These are phyloP conservation scores for Sporothrix luriei DNA, from an alignment of 2,329 filamentous ascomycete genomes.

Conservation along the genomic window DNA sequence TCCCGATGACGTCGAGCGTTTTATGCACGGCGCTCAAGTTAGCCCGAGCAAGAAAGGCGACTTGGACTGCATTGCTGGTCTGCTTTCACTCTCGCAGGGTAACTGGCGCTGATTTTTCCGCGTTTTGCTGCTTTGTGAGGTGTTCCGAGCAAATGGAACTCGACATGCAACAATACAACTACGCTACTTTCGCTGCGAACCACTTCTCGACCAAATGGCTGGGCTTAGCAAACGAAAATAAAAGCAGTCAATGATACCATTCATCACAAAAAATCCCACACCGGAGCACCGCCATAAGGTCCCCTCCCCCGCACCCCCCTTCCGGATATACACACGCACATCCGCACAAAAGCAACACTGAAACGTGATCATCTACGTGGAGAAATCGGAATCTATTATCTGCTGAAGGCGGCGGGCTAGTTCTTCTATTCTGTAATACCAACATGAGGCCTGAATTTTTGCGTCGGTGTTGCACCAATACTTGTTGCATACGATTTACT, in stretches of 20 bases:
- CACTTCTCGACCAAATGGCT: not conserved
- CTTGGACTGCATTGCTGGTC: conserved; percentile 84
- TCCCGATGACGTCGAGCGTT: conserved; percentile 69
- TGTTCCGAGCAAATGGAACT: not conserved
- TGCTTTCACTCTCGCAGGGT: conserved; percentile 87
- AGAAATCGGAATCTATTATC: conserved; percentile 1
- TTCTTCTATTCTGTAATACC: conserved; percentile 10
- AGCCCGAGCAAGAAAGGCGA: conserved; percentile 76
- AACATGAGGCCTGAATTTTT: conserved; percentile 16
- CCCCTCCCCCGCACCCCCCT: too few relatives aligned
- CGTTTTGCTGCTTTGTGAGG: not conserved
- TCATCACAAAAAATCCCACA: not conserved
- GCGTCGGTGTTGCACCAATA: not conserved
- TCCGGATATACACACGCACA: not conserved
- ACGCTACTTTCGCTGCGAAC: not conserved
- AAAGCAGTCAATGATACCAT: not conserved
- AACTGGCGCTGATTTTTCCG: conserved; percentile 68
- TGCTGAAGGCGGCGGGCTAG: not conserved
- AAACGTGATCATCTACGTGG: conserved; percentile 20
- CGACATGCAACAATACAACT: not conserved
- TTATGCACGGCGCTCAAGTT: conserved; percentile 68
- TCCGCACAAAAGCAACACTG: not conserved
- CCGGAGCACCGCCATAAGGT: not conserved
- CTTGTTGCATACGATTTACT: conserved; percentile 24
- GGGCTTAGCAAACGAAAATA: not conserved